These are phyloP conservation scores for Lathyrus oleraceus DNA, from an alignment of 306 rosid genomes.

Conservation along the genomic window DNA sequence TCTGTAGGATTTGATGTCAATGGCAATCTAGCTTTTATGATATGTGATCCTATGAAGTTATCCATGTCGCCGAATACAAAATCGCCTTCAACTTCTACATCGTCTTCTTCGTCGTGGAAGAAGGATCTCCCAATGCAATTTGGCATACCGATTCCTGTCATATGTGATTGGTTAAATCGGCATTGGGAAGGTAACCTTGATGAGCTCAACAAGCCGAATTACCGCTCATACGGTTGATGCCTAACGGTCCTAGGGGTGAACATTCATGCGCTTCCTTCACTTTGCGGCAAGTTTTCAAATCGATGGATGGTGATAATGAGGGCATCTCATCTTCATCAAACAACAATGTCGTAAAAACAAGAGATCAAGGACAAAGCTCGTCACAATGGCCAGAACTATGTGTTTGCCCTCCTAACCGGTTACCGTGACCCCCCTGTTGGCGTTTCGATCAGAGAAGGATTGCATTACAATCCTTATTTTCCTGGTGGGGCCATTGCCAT, in stretches of 20 bases:
- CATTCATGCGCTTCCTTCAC: conserved; percentile 91
- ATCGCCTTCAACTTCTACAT: conserved; percentile 79
- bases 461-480: conserved; percentile 95
- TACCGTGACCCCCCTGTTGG: conserved; percentile 99
- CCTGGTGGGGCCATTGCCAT: conserved; percentile 99
- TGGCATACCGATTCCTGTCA: conserved; percentile 86
- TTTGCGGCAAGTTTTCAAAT: conserved; percentile 76
- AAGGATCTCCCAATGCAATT: conserved; percentile 88
- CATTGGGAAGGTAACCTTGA: conserved; percentile 99
- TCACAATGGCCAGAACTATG: conserved; percentile 95
- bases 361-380: conserved; percentile 61
- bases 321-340: too few relatives aligned
- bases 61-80: conserved; percentile 90
- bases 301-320: conserved; percentile 61
- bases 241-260: conserved; percentile 83
- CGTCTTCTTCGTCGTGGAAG: conserved; percentile 81
- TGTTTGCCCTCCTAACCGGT: conserved; percentile 86
- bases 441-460: conserved; percentile 73
- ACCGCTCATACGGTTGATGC: conserved; percentile 88
- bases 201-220: conserved; percentile 93
- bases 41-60: conserved; percentile 96
- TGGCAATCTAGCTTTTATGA: conserved; percentile 95
- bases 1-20: conserved; percentile 93
- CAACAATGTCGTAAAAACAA: conserved; percentile 45
- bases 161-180: conserved; percentile 95